A percentile compares a stretch with the other conserved stretches of the same genome.
Evolutionary conservation across 345 rosid genomes (phyloP).

Genomic region (Aegle marmelos): DNA sequence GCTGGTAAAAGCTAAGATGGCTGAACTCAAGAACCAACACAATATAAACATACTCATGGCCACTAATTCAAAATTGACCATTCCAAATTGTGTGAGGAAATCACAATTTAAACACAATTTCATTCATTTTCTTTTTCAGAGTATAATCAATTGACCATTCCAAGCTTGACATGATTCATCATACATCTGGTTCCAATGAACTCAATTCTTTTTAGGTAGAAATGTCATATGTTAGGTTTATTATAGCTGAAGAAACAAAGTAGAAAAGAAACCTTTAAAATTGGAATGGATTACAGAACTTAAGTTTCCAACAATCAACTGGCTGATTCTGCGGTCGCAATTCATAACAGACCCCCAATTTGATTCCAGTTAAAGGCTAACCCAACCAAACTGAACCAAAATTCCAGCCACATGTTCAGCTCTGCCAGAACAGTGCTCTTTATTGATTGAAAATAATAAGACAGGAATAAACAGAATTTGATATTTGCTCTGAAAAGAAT

Average conservation of each 20-base stretch:
- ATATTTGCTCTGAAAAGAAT: too few relatives aligned
- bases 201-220: background rate
- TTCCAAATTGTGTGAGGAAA: too few relatives aligned
- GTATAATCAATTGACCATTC: too few relatives aligned
- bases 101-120: too few relatives aligned
- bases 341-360: background rate
- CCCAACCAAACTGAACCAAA: background rate
- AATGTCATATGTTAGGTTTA: too few relatives aligned
- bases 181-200: background rate
- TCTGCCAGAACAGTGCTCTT: background rate
- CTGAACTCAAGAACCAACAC: background rate
- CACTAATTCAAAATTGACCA: background rate
- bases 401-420: background rate
- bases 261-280: background rate
- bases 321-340: background rate
- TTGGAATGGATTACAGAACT: background rate
- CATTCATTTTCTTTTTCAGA: background rate
- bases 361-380: background rate
- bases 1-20: background rate
- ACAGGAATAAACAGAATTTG: too few relatives aligned
- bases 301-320: background rate
- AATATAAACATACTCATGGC: background rate
- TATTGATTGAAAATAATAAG: too few relatives aligned
- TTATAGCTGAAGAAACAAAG: background rate
- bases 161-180: too few relatives aligned